phyloP scores from a whole-genome alignment of 352 stramenopile genomes.

The Aphanomyces euteiches region DNA sequence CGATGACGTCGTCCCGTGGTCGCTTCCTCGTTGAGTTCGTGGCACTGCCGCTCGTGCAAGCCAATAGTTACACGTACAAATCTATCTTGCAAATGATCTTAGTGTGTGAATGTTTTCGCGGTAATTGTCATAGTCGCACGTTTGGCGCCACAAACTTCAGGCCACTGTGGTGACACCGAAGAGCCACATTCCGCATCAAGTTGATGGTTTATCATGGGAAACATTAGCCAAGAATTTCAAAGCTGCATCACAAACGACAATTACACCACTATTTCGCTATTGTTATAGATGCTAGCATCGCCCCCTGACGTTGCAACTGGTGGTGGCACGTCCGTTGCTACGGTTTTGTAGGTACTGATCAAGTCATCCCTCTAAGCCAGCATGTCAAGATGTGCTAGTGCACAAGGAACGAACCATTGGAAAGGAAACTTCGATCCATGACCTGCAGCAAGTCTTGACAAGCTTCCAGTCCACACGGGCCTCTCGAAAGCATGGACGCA shows the following conservation, averaged over 20 bases:
- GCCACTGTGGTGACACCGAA: too few relatives aligned
- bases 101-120: too few relatives aligned
- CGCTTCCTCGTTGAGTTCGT: too few relatives aligned
- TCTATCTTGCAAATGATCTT: too few relatives aligned
- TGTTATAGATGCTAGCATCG: neutral
- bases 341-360: neutral
- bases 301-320: neutral
- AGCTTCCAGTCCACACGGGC: constrained; percentile 58
- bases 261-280: neutral
- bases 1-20: too few relatives aligned
- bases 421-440: constrained; percentile 42
- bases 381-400: neutral
- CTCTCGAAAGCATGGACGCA: constrained; percentile 53
- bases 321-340: neutral
- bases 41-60: too few relatives aligned
- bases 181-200: too few relatives aligned
- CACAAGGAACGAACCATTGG: neutral
- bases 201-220: neutral
- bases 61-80: too few relatives aligned
- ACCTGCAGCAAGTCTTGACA: constrained; percentile 51
- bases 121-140: too few relatives aligned
- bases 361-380: neutral
- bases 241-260: neutral
- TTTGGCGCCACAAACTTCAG: too few relatives aligned
- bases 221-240: too few relatives aligned